Base-by-base conservation (phyloP, 1,284 basidiomycete genomes). In the Melampsora occidentalis region DNA sequence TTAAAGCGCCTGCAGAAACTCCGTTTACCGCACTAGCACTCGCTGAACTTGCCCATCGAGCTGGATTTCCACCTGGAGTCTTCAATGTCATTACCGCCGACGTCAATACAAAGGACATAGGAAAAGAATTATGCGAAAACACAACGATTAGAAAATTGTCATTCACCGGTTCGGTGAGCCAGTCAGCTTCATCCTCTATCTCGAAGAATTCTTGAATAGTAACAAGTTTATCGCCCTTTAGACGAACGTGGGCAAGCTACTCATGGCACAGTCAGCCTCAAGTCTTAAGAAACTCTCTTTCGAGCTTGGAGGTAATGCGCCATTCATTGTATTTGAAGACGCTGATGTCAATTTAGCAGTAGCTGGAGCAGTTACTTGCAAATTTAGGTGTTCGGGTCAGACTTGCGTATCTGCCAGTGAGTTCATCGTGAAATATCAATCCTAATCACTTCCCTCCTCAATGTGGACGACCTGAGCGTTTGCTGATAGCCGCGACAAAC, bases 291-390 rank as follows among this genome's bases (percentile, higher is more conserved):
- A 97, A 90, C 91, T 91, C 90, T 62, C 91, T 90, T 79, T 79
- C 68, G 80, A 79, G 80, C 81, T 85, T 59, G 87, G 87, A 14
- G 95, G 95, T 66, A 98, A 96, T 79, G 88, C 93, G 0, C 91
- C 94, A 0, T 96, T 96, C 84, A 96, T 97, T 79, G 93, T 99
- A 9, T 99, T 99, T 82, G 92, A 94, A 78, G 97, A 99, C 81
- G 95, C 95, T 0, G 90, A 99, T 82, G 87, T 99, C 70, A 92
- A 94, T 78, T 90, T 90, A 71, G 97, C 97, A 33, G 92, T 99
- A n/a, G 90, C 90, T 78, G 94, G 86, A 68, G 92, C 92, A 5
- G 87, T 97, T 78, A 81, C 88, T 1, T 92, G 89, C 87, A 99
- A 99, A 85, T 99, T 98, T 89, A 89, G 97, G 66, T 87, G 87